Evolutionary conservation across 73 alveolate genomes (phyloP), one percentile per base, ranked within the genome.

Genomic region (Durusdinium trenchii): DNA sequence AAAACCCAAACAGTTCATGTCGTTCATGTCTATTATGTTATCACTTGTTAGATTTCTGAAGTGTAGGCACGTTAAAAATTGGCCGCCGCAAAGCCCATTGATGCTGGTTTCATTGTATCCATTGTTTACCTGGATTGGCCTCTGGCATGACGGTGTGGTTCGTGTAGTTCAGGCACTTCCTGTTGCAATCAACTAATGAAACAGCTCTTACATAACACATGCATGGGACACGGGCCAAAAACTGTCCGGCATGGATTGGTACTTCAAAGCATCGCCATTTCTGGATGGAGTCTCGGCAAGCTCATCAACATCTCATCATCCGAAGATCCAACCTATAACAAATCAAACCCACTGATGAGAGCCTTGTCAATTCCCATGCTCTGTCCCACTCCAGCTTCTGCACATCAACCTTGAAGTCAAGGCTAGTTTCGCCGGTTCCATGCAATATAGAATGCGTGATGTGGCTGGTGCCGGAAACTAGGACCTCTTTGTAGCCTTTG

Each of bases 131-230:
- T n/a, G n/a, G n/a, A n/a, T n/a, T n/a, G n/a, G 98, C 99, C 99
- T 99, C 99, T 42, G 99, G 99, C 89, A 99, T 84, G 71, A 99
- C 99, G 45, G 99, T 99, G 98, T 99, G 99, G 95, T 99, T 99
- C 48, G 99, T 99, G 99, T 99, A 99, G 93, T 97, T 92, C 99
- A 99, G 99, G 89, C 99, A 81, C 95, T 95, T 81, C 86, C 73
- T 82, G 94, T 47, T 14, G 48, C 18, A 73, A 32, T 78, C n/a
- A 12, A 43, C 6, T 35, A 47, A 83, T 9, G 71, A 83, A 3
- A 3, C 47, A 48, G 6, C 47, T 18, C 38, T 6, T 16, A 6
- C 57, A 48, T 47, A 48, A 36, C 84, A 71, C n/a, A n/a, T n/a
- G n/a, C n/a, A n/a, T n/a, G n/a, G n/a, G n/a, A n/a, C n/a, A n/a